phyloP scores from a whole-genome alignment of 331 rosid genomes.

The Pyrus hybrid region DNA sequence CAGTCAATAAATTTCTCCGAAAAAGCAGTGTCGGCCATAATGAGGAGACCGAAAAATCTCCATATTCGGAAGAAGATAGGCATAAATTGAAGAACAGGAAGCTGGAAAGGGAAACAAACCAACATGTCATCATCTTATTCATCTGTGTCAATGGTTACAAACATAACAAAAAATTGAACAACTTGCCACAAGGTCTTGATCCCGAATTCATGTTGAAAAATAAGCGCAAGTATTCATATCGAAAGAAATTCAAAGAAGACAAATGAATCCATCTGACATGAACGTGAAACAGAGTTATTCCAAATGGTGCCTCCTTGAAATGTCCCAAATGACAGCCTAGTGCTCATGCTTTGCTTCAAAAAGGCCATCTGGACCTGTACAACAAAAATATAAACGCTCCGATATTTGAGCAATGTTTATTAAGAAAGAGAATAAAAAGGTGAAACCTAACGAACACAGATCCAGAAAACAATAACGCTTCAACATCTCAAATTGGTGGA shows the following conservation, averaged over 20 bases:
- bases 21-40: not conserved
- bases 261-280: not conserved
- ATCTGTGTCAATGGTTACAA: not conserved
- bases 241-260: not conserved
- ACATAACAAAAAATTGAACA: not conserved
- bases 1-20: no score
- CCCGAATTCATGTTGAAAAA: constrained; percentile 11
- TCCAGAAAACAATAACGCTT: not conserved
- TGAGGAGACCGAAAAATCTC: not conserved
- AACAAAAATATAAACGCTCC: not conserved
- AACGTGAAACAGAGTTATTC: not conserved
- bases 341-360: constrained; percentile 29
- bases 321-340: constrained; percentile 10
- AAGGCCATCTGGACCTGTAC: constrained; percentile 50
- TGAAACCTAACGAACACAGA: not conserved
- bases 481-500: not conserved
- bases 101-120: not conserved
- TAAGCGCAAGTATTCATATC: not conserved
- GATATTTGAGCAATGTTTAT: not conserved
- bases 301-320: not conserved
- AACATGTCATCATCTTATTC: constrained; percentile 10
- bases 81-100: not conserved
- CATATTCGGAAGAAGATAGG: not conserved
- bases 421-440: not conserved
- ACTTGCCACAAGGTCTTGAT: not conserved